Conservation (phyloP, 2,329 filamentous ascomycete species). For the Juglanconis juglandina region DNA sequence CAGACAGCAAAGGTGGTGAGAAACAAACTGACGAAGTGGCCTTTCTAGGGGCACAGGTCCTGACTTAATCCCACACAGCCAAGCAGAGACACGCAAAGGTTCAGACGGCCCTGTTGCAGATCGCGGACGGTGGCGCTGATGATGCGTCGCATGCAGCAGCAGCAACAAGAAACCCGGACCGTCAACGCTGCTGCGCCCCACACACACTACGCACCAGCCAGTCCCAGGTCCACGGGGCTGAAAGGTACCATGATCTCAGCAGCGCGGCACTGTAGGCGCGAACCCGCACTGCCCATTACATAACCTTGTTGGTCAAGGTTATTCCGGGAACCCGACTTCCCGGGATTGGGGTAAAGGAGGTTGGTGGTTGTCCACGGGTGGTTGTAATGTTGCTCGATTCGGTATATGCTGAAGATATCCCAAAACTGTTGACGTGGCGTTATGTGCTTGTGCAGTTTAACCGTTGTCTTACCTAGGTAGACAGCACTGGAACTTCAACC, state of each 20-base stretch:
- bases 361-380: background rate
- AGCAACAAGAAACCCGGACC: no score
- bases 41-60: no score
- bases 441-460: background rate
- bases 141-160: constrained; percentile 8
- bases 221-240: background rate
- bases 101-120: background rate
- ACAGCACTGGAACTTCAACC: no score
- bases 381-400: background rate
- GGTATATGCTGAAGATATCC: background rate
- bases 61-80: no score
- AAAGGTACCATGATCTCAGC: background rate
- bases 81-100: no score
- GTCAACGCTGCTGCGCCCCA: background rate
- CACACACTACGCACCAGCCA: background rate
- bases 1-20: no score
- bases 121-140: background rate
- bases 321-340: background rate
- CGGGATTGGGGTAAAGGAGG: background rate
- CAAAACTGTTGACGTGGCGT: background rate
- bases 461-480: no score
- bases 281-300: background rate
- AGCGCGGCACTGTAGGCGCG: background rate
- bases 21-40: no score
- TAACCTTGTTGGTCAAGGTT: background rate